Percentiles rank a stretch among this genome's conserved stretches.
These are phyloP conservation scores for Lolium perenne DNA, from an alignment of 176 grass and related monocot genomes.

Conservation along the genomic window DNA sequence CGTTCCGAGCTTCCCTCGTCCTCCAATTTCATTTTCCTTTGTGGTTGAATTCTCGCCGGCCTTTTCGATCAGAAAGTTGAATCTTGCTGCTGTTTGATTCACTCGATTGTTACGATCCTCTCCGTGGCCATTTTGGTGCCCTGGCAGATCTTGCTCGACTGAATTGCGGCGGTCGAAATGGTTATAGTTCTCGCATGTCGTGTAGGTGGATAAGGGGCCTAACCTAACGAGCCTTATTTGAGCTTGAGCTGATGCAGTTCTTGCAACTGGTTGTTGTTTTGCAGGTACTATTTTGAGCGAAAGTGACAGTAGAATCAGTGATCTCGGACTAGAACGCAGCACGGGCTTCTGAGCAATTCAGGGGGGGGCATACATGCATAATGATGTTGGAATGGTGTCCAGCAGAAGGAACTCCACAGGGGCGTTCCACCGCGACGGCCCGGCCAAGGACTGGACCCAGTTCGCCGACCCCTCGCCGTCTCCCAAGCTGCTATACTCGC, in stretches of 20 bases:
- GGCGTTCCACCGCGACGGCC: slow-evolving; percentile 62
- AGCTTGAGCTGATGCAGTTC: slow-evolving; percentile 15
- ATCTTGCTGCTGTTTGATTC: neutral
- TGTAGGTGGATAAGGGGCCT: slow-evolving; percentile 7
- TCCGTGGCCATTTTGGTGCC: neutral
- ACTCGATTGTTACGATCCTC: neutral
- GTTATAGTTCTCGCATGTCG: slow-evolving; percentile 10
- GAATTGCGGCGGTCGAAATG: neutral
- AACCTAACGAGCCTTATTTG: neutral
- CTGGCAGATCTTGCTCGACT: slow-evolving; percentile 27
- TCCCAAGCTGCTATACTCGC: slow-evolving; percentile 76
- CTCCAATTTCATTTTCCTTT: neutral
- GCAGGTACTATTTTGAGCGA: slow-evolving; percentile 37
- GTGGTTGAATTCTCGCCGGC: too few relatives aligned
- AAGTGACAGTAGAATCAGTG: slow-evolving; percentile 6
- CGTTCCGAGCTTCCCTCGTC: neutral
- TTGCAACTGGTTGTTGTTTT: slow-evolving; percentile 19
- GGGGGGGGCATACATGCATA: slow-evolving; percentile 46
- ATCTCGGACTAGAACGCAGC: neutral
- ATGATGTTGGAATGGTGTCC: slow-evolving; percentile 67
- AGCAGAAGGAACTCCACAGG: slow-evolving; percentile 60
- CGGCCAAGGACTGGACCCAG: slow-evolving; percentile 60
- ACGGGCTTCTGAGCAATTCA: slow-evolving; percentile 38
- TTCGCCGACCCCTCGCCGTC: slow-evolving; percentile 66
- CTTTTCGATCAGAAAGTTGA: too few relatives aligned